Evolutionary conservation across 179 eudicot species (phyloP).

Genomic region (Corrigiola litoralis): DNA sequence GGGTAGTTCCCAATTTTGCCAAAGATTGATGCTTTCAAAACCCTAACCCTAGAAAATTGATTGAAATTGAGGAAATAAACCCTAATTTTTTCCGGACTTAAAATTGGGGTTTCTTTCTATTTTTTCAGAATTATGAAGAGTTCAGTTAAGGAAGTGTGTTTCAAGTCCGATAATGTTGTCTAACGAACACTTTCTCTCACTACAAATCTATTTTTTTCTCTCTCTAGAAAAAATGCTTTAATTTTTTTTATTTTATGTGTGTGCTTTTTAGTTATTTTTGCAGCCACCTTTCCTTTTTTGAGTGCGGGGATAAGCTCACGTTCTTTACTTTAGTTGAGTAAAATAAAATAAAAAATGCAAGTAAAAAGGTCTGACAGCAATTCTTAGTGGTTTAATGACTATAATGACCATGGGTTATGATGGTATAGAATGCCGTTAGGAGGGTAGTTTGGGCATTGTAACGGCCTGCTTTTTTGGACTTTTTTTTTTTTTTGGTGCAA

Average conservation of each 20-base stretch:
- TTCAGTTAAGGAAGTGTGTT: no score
- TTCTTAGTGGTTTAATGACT: not conserved
- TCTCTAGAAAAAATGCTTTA: constrained; percentile 11
- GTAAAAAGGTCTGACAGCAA: constrained; percentile 26
- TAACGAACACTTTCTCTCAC: constrained; percentile 19
- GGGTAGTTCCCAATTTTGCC: not conserved
- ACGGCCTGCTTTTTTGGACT: constrained; percentile 36
- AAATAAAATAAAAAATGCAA: not conserved
- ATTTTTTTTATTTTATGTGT: not conserved
- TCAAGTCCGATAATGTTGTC: constrained; percentile 56
- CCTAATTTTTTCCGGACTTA: constrained; percentile 37
- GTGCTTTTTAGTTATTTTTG: constrained; percentile 24
- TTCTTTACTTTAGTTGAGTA: constrained; percentile 17
- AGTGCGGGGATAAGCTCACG: constrained; percentile 59
- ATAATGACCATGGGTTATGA: constrained; percentile 18
- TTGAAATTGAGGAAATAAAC: not conserved
- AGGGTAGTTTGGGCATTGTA: constrained; percentile 33
- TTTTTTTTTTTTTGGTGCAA: no score
- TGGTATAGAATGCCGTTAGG: not conserved
- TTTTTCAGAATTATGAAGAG: no score
- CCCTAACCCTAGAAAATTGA: constrained; percentile 25
- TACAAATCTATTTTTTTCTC: constrained; percentile 26
- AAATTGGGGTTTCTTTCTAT: constrained; percentile 27
- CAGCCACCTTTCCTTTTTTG: constrained; percentile 39
- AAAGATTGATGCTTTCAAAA: not conserved